Conservation (phyloP, 2,329 filamentous ascomycete species). For the Verticillium longisporum region DNA sequence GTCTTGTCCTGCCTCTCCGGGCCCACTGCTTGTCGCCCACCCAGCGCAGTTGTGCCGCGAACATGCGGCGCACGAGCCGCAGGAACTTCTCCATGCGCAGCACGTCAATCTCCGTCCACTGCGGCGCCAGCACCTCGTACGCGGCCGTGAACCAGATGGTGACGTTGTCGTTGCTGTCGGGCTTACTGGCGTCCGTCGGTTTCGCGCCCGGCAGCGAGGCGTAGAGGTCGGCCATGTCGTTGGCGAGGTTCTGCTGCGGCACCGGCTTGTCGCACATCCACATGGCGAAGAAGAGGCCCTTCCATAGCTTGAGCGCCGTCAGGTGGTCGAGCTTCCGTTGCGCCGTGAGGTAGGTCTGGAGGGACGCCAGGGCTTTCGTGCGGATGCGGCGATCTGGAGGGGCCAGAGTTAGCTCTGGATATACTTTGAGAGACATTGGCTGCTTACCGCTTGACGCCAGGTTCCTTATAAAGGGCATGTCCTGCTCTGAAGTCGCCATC, state of each 20-base stretch:
- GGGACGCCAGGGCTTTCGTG: slow-evolving; percentile 68
- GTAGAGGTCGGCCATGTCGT: slow-evolving; percentile 64
- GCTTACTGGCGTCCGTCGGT: not conserved
- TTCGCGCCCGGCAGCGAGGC: slow-evolving; percentile 1
- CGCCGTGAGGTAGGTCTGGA: slow-evolving; percentile 69
- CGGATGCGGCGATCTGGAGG: slow-evolving; percentile 67
- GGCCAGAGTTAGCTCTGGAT: not conserved
- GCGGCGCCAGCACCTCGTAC: slow-evolving; percentile 58
- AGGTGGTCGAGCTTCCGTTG: slow-evolving; percentile 52
- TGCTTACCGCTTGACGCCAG: slow-evolving; percentile 74
- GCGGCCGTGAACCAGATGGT: slow-evolving; percentile 11
- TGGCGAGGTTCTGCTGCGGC: slow-evolving; percentile 79
- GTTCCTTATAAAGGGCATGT: slow-evolving; percentile 72
- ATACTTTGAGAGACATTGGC: not conserved
- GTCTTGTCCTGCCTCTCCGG: slow-evolving; percentile 26
- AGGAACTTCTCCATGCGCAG: slow-evolving; percentile 90
- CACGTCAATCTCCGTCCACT: slow-evolving; percentile 67
- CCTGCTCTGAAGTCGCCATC: slow-evolving; percentile 36
- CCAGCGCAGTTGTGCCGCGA: slow-evolving; percentile 61
- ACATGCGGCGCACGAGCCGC: slow-evolving; percentile 70
- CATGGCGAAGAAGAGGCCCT: slow-evolving; percentile 85
- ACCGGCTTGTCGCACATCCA: slow-evolving; percentile 90
- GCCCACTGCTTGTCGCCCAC: slow-evolving; percentile 21
- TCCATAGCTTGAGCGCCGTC: slow-evolving; percentile 86
- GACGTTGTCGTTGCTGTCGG: slow-evolving; percentile 7